Conservation (phyloP, 2,329 filamentous ascomycete species). For the Colletotrichum somersetense region DNA sequence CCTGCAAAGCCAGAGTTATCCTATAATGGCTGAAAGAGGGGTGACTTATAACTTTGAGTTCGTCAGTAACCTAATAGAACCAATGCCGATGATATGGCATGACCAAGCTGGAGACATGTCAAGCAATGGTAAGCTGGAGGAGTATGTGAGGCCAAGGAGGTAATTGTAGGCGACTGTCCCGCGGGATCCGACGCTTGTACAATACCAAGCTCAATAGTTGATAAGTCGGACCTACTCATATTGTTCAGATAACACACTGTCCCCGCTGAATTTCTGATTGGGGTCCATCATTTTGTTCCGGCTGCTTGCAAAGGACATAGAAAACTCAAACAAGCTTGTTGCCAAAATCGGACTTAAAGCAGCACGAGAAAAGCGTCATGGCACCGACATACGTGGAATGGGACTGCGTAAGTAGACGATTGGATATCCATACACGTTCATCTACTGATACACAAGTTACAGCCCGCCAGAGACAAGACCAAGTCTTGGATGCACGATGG, state of each 20-base stretch:
- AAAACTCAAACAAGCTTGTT: neutral
- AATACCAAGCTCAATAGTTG: too few species aligned
- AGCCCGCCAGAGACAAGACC: slow-evolving; percentile 11
- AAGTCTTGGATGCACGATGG: neutral
- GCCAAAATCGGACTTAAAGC: neutral
- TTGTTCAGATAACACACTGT: neutral
- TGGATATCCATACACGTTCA: too few species aligned
- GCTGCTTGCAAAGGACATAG: neutral
- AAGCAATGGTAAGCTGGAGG: too few species aligned
- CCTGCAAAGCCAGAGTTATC: fast-evolving
- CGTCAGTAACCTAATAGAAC: neutral
- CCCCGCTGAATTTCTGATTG: neutral
- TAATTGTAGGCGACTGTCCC: too few species aligned
- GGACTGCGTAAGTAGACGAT: too few species aligned
- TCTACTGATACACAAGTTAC: too few species aligned
- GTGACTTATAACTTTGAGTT: neutral
- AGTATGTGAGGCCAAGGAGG: too few species aligned
- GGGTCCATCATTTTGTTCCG: fast-evolving
- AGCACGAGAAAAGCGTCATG: neutral
- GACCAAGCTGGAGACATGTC: neutral
- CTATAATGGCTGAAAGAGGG: neutral
- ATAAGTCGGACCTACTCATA: neutral
- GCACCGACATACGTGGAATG: neutral
- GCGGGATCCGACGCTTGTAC: too few species aligned
- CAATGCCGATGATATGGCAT: neutral